phyloP scores from a whole-genome alignment of 2,329 filamentous ascomycete genomes.

The Alternaria gaisen region DNA sequence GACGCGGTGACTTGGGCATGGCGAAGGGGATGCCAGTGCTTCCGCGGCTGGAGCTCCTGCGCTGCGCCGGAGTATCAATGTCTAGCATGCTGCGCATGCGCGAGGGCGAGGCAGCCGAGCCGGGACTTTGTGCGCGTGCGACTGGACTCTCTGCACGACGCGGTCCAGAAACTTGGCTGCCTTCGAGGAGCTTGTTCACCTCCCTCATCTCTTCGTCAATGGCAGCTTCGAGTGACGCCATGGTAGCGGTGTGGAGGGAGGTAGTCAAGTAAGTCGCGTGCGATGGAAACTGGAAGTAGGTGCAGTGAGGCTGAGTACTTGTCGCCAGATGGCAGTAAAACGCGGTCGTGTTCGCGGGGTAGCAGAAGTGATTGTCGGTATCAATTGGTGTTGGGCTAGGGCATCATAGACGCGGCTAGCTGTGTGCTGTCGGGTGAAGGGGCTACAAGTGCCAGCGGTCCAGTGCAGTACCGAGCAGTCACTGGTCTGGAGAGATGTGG shows the following conservation, averaged over 20 bases:
- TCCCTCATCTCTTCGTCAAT: constrained; percentile 80
- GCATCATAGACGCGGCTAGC: constrained; percentile 26
- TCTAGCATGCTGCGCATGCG: constrained; percentile 63
- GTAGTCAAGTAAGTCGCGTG: constrained; percentile 15
- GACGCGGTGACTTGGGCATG: constrained; percentile 44
- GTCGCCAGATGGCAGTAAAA: constrained; percentile 7
- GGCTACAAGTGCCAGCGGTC: constrained; percentile 16
- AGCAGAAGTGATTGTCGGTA: constrained; percentile 22
- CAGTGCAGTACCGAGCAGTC: constrained; percentile 15
- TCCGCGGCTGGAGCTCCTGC: constrained; percentile 46
- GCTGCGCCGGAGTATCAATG: constrained; percentile 37
- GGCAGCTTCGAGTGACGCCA: constrained; percentile 76
- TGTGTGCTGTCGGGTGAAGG: constrained; percentile 18
- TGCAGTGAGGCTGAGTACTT: constrained; percentile 5
- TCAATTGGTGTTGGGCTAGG: constrained; percentile 28
- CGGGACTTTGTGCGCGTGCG: constrained; percentile 65
- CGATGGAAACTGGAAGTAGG: not conserved
- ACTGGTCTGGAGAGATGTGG: constrained; percentile 21
- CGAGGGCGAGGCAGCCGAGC: constrained; percentile 66
- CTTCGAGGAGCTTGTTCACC: constrained; percentile 74
- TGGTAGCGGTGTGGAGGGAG: constrained; percentile 45
- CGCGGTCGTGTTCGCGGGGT: constrained; percentile 32
- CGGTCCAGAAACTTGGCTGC: constrained; percentile 41
- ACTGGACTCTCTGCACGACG: constrained; percentile 42
- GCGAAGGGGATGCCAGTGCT: constrained; percentile 41